Base-by-base conservation (phyloP, 2,329 filamentous ascomycete genomes). In the Fusarium sp. region DNA sequence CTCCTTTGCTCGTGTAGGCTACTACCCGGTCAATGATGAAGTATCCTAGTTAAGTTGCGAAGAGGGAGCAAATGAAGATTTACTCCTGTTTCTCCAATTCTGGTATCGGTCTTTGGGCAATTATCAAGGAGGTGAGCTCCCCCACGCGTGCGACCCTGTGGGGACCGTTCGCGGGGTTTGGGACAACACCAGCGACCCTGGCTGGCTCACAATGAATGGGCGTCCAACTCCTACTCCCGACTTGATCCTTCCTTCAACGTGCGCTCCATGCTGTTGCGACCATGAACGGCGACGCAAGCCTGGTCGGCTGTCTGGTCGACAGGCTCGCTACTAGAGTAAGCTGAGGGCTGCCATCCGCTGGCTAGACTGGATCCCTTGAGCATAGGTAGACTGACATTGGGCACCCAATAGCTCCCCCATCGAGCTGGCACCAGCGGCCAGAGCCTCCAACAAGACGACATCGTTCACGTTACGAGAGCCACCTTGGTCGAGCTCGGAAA, bases 271-370 rank as follows among this genome's bases (percentile, higher is more conserved):
- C 76, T 72, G 67, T 66, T 64, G 72, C 69, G 70, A 72, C 56
- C 46, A 91, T 91, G 89, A 90, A 87, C 80, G 86, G 86, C 80
- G 88, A 91, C 81, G 86, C 87, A 79, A 85, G 86, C 81, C 85
- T 91, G 76, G 88, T 91, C 78, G 85, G 86, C 83, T 89, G 87
- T 80, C 85, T 91, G 75, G 89, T 91, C 79, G 89, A 91, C 81
- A 88, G 89, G 81, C 85, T 91, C 75, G 87, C 88, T 71, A 89
- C 88, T 71, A 88, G 89, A 85, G 90, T 91, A 87, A 79, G 80
- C 69, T 64, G 14, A 24, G 29, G 33, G 36, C 57, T 49, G 53
- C 46, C 29, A 29, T 44, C 35, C 44, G 44, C 17, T 29, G 53
- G 36, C 33, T 35, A 35, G 59, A 53, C 38, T n/a, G 20, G 22